Evolutionary conservation across 805 yeast species (phyloP), one percentile per base, ranked within the genome.

Genomic region (Dipodascus albidus): DNA sequence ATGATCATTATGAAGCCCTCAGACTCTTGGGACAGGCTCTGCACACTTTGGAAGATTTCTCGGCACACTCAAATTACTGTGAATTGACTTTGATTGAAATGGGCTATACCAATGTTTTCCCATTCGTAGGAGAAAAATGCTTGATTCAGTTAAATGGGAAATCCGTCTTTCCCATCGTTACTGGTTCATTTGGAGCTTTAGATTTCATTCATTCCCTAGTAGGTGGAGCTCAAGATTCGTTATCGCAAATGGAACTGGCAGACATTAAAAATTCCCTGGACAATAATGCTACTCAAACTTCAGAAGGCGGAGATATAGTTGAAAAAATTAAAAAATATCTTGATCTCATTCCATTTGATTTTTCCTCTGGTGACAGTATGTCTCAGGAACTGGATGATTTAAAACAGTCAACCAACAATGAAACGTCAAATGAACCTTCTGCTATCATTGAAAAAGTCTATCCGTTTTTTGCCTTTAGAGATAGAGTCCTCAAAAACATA

Each of bases 161-260:
- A 50, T 27, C 31, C 20, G 64, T 60, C n/a, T 60, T 48, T 21
- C 63, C 63, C 47, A 48, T 60, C 9, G 57, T 61, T 22, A 60
- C 63, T 17, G 63, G 63, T 2, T 57, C 64, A 19, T 60, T 60
- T 57, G 63, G 63, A 8, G 61, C 62, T 15, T 49, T 60, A 19
- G 63, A 60, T 27, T 60, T 60, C 42, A 49, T 60, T 24, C 63
- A 59, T 38, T 60, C 63, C 3, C 31, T 60, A n/a, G 50, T 60
- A 11, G 62, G 62, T 17, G 61, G 57, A 21, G 61, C 61, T 23
- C 58, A 58, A 51, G 61, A 58, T 27, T 56, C 56, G n/a, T 51
- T 58, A 14, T 56, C 60, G 17, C 60, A 58, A 50, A 59, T 60
- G 3, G 61, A 59, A 50, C 49, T 59, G 15, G 54, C 49, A 23